phyloP scores from a whole-genome alignment of 768 basidiomycete genomes.

The Boletus pseudopeckii region DNA sequence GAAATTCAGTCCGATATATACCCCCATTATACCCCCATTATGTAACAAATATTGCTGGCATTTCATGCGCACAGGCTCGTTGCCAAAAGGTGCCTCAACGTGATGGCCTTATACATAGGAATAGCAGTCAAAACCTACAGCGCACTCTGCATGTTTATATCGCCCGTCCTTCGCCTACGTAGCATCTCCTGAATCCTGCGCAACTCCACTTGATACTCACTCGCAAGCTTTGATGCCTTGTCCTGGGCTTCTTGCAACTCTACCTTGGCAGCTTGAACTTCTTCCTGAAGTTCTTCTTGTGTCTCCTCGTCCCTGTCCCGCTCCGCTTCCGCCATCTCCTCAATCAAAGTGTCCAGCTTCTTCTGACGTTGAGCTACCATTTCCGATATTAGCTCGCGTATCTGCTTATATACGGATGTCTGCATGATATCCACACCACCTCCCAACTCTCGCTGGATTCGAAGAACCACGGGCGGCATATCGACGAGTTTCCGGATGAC shows the following conservation, averaged over 20 bases:
- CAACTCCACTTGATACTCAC: conserved; percentile 27
- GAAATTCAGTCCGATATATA: too few species aligned
- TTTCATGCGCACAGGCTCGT: too few species aligned
- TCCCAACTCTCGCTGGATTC: conserved; percentile 54
- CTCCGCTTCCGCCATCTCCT: conserved; percentile 46
- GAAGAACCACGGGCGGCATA: conserved; percentile 38
- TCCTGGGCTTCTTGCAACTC: conserved; percentile 22
- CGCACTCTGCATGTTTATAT: not conserved
- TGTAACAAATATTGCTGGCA: too few species aligned
- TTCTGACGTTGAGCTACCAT: conserved; percentile 41
- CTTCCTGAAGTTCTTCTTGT: conserved; percentile 40
- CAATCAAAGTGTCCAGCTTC: conserved; percentile 43
- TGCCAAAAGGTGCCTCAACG: not conserved
- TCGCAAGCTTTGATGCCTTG: conserved; percentile 24
- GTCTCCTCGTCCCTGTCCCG: conserved; percentile 43
- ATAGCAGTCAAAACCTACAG: not conserved
- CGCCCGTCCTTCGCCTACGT: conserved; percentile 9
- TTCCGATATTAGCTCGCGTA: conserved; percentile 46
- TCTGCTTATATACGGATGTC: conserved; percentile 51
- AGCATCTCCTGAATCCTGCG: conserved; percentile 26
- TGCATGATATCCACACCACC: conserved; percentile 44
- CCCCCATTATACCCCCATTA: too few species aligned
- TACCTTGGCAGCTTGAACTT: conserved; percentile 24
- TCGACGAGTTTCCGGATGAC: conserved; percentile 42
- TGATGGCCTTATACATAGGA: not conserved